A percentile compares a stretch with the other conserved stretches of the same genome.
These are phyloP conservation scores for Crithidia expoeki DNA, from an alignment of 208 protist genomes.

Conservation along the genomic window DNA sequence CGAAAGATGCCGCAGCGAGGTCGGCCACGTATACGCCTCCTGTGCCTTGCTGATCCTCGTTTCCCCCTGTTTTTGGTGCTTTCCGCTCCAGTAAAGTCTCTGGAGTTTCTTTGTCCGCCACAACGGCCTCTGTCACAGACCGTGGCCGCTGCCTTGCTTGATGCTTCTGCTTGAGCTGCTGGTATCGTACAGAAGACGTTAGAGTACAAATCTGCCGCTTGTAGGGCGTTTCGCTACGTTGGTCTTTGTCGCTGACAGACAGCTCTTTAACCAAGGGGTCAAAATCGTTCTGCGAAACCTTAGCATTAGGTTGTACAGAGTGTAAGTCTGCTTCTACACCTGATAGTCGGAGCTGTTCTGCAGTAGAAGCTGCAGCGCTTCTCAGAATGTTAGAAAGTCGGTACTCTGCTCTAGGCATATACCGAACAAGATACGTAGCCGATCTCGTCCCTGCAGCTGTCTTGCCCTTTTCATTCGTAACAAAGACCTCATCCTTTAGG, in stretches of 20 bases:
- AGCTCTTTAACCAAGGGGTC: no score
- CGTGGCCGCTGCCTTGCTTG: neutral
- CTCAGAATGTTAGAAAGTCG: neutral
- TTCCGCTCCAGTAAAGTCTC: no score
- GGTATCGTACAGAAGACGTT: constrained; percentile 18
- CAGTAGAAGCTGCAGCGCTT: no score
- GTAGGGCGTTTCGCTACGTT: neutral
- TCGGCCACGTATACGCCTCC: no score
- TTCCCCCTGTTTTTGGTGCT: no score
- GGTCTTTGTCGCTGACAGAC: neutral
- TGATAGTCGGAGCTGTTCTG: no score
- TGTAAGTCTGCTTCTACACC: no score
- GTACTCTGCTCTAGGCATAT: neutral
- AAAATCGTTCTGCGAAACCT: neutral
- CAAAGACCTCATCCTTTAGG: neutral
- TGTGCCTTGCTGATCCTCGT: no score
- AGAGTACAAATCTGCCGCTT: neutral
- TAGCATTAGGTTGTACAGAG: no score
- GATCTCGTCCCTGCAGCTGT: neutral
- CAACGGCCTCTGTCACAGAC: no score
- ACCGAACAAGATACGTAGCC: neutral
- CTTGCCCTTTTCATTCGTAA: neutral
- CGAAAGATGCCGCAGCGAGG: no score
- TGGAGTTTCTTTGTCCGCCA: no score
- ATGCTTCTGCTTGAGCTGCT: constrained; percentile 21